phyloP scores from a whole-genome alignment of 2,329 filamentous ascomycete species.

The Aspergillus ochraceoroseus region DNA sequence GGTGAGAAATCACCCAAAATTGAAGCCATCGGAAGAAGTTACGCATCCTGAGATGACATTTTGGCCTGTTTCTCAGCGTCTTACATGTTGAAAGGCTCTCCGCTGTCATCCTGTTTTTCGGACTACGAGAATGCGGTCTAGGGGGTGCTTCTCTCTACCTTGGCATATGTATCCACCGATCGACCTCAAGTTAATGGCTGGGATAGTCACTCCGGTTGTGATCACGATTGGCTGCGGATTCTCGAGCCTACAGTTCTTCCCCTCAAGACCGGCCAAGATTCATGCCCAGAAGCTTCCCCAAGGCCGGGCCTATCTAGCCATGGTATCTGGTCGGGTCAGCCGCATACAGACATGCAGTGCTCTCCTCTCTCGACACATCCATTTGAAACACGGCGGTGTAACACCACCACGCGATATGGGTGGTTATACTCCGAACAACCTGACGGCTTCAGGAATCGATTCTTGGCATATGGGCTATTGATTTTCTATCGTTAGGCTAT shows the following conservation, averaged over 20 bases:
- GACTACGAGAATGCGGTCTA: conserved; percentile 3
- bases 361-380: conserved; percentile 1
- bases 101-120: conserved; percentile 7
- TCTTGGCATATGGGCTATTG: conserved; percentile 14
- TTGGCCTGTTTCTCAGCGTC: too few relatives aligned
- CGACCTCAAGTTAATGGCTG: conserved; percentile 5
- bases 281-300: conserved; percentile 8
- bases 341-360: neutral
- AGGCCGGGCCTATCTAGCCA: conserved; percentile 4
- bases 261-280: conserved; percentile 4
- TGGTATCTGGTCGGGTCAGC: neutral
- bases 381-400: conserved; percentile 18
- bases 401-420: conserved; percentile 11
- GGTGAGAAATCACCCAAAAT: conserved; percentile 3
- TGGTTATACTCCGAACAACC: conserved; percentile 13
- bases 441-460: conserved; percentile 12
- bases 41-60: too few relatives aligned
- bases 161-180: conserved; percentile 15
- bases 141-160: conserved; percentile 2
- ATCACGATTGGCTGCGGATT: conserved; percentile 5
- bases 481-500: conserved; percentile 4
- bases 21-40: neutral
- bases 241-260: neutral
- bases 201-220: conserved; percentile 4
- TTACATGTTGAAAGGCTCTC: too few relatives aligned